A percentile compares a stretch with the other conserved stretches of the same genome.
phyloP scores from a whole-genome alignment of 169 alveolate genomes.

The Eimeria tenella region DNA sequence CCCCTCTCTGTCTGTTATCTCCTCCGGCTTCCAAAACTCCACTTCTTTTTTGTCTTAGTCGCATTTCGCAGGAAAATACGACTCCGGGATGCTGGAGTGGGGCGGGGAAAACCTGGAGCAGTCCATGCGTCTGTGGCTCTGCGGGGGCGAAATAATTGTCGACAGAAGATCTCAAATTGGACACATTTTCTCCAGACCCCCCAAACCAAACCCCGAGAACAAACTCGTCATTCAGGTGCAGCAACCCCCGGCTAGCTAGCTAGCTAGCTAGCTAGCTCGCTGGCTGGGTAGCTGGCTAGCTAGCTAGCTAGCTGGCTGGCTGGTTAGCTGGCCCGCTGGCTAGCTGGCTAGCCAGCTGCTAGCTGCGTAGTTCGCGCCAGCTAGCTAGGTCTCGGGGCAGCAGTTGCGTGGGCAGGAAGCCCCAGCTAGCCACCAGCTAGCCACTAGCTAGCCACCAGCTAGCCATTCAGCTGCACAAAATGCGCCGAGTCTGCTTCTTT shows the following conservation, averaged over 20 bases:
- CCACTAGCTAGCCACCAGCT: no score
- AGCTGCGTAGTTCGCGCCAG: no score
- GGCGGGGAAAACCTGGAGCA: slow-evolving; percentile 88
- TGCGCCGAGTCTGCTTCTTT: no score
- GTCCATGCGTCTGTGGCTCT: slow-evolving; percentile 84
- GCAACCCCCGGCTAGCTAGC: neutral
- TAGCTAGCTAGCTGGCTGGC: no score
- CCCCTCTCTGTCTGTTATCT: neutral
- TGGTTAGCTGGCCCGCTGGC: no score
- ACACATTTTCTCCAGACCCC: slow-evolving; percentile 75
- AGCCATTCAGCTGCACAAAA: no score
- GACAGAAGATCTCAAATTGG: slow-evolving; percentile 81
- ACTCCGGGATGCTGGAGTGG: slow-evolving; percentile 84
- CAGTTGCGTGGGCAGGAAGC: no score
- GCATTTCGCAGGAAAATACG: slow-evolving; percentile 79
- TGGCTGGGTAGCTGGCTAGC: no score
- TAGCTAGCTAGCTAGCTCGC: neutral
- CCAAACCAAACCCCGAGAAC: slow-evolving; percentile 24
- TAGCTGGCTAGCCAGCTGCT: no score
- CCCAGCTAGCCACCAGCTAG: no score
- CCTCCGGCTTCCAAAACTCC: neutral
- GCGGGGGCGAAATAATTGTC: slow-evolving; percentile 84
- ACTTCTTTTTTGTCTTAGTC: neutral
- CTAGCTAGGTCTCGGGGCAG: no score
- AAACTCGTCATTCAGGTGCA: slow-evolving; percentile 8